Evolutionary conservation across 129 eudicot species (phyloP).

Genomic region (Tagetes patula): DNA sequence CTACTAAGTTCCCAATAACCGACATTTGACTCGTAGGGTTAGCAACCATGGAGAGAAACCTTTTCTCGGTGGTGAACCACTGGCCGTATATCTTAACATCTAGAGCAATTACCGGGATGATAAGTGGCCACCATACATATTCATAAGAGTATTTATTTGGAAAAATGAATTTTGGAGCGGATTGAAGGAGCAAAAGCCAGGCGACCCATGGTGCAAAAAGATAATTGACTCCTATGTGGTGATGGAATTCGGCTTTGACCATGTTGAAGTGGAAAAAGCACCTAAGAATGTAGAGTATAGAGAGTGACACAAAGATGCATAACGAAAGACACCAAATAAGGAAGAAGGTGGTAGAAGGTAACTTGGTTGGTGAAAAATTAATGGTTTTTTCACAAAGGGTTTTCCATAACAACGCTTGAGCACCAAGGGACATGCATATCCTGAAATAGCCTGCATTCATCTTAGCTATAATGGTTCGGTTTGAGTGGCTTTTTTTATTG

Average conservation of each 20-base stretch:
- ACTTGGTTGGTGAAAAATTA: conserved; percentile 8
- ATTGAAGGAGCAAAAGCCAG: conserved; percentile 53
- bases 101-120: conserved; percentile 47
- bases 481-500: conserved; percentile 12
- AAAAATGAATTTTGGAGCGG: conserved; percentile 43
- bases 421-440: conserved; percentile 58
- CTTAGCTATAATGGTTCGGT: conserved; percentile 22
- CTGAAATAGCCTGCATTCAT: conserved; percentile 64
- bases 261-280: conserved; percentile 42
- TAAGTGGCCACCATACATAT: conserved; percentile 52
- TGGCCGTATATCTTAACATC: conserved; percentile 68
- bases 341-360: conserved; percentile 28
- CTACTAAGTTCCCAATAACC: conserved; percentile 61
- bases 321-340: conserved; percentile 52
- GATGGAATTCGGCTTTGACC: conserved; percentile 57
- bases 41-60: conserved; percentile 52
- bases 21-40: conserved; percentile 66
- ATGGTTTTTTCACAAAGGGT: conserved; percentile 32
- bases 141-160: conserved; percentile 22
- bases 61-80: conserved; percentile 61
- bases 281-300: conserved; percentile 44
- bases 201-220: conserved; percentile 70
- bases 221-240: conserved; percentile 71
- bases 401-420: conserved; percentile 66
- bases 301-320: conserved; percentile 36